Evolutionary conservation across 345 rosid genomes (phyloP).

Genomic region (Punica granatum): DNA sequence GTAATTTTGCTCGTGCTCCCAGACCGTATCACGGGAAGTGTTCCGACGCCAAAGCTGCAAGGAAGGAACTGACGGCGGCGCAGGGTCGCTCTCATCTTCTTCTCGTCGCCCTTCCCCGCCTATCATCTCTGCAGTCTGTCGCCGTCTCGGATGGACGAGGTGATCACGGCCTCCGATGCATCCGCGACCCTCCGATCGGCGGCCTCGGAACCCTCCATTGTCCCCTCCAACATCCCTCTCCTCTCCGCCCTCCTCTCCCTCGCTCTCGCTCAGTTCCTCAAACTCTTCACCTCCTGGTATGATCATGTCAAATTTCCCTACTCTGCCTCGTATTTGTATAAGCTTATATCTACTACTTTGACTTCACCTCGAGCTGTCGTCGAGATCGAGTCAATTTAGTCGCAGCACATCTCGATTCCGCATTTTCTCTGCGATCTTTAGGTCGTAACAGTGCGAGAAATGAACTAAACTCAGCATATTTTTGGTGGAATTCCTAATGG

Average conservation of each 20-base stretch:
- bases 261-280: conserved; percentile 47
- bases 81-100: not conserved
- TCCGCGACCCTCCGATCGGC: conserved; percentile 29
- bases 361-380: not conserved
- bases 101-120: not conserved
- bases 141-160: conserved; percentile 31
- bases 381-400: not conserved
- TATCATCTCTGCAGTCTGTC: not conserved
- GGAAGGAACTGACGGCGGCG: not conserved
- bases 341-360: not conserved
- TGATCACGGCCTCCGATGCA: conserved; percentile 36
- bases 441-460: not conserved
- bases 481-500: not conserved
- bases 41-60: not conserved
- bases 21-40: not conserved
- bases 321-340: not conserved
- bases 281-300: conserved; percentile 48
- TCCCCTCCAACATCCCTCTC: conserved; percentile 36
- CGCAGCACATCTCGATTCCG: not conserved
- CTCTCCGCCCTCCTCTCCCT: conserved; percentile 41
- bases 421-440: not conserved
- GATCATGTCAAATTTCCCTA: not conserved
- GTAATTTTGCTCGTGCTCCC: not conserved
- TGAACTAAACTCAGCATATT: not conserved
- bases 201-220: conserved; percentile 19